A percentile compares a stretch with the other conserved stretches of the same genome.
phyloP scores from a whole-genome alignment of 441 rosid species.

The Adansonia gregorii region DNA sequence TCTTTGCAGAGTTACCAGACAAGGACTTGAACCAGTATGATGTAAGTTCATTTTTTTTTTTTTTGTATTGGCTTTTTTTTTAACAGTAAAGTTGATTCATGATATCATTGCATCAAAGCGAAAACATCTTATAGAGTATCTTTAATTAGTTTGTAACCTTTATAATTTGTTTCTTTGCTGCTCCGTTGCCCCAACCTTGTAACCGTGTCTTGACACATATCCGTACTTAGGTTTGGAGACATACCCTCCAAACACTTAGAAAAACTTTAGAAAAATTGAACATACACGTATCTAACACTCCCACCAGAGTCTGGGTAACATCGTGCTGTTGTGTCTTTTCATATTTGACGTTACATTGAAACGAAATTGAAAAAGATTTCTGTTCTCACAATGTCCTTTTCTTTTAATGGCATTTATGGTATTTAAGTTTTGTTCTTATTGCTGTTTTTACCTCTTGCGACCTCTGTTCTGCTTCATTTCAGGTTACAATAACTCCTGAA shows the following conservation, averaged over 20 bases:
- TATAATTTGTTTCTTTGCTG: constrained; percentile 25
- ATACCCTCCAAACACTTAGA: no score
- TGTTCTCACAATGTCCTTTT: constrained; percentile 32
- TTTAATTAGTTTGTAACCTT: constrained; percentile 18
- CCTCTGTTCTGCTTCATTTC: constrained; percentile 44
- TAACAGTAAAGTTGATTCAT: constrained; percentile 25
- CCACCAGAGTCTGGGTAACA: constrained; percentile 16
- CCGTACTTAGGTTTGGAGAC: no score
- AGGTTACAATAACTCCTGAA: constrained; percentile 96
- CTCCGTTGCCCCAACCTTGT: no score
- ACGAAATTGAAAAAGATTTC: constrained; percentile 40
- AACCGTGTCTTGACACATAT: no score
- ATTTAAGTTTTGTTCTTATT: constrained; percentile 55
- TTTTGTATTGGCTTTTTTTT: constrained; percentile 21
- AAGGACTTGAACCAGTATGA: constrained; percentile 94
- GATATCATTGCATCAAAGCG: constrained; percentile 23
- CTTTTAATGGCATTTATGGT: constrained; percentile 41
- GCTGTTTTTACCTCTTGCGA: constrained; percentile 49
- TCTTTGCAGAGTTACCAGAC: constrained; percentile 83
- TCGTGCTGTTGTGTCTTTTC: constrained; percentile 31
- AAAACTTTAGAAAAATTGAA: no score
- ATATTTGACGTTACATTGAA: constrained; percentile 40
- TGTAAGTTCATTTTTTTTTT: constrained; percentile 50
- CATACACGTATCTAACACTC: constrained; percentile 34
- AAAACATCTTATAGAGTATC: neutral